Evolutionary conservation across 2,329 filamentous ascomycete species (phyloP), one percentile per base, ranked within the genome.

Genomic region (Colletotrichum sojae): DNA sequence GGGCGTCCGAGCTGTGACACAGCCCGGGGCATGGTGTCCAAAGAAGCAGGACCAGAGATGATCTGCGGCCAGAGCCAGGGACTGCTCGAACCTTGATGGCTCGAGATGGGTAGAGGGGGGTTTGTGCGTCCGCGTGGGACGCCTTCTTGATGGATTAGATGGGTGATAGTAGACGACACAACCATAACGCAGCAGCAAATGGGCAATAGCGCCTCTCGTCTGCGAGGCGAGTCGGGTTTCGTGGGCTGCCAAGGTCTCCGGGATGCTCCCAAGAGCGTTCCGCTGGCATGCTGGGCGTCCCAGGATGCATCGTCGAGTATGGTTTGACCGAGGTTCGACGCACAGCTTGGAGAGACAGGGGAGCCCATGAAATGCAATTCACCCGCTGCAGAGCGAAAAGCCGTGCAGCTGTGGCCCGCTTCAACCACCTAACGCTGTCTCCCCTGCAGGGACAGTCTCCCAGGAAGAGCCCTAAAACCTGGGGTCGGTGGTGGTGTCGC

Each of bases 1-100:
- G 36, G 46, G 31, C 55, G 54, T 60, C 63, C 63, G 55, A 64
- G 60, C 65, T 46, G 48, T 39, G 65, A 40, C 53, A 43, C 53
- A 64, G 48, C 52, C 49, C 22, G 52, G 31, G 31, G n/a, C 27
- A 31, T 54, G 46, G 27, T 43, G 10, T 46, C 22, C 43, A 59
- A 54, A 49, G 48, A 49, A 68, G 39, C 20, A 31, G n/a, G 31
- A 55, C 20, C 31, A 40, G 46, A 36, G 59, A 48, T 48, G 59
- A 67, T 67, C 65, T 57, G 60, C 31, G 59, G 52, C 60, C 36
- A 52, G 22, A 57, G 15, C 36, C 55, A 54, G 39, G 39, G 46
- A 48, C 52, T 58, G 45, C 18, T 31, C 51, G 52, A 67, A 63
- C 58, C 53, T 67, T 67, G 18, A 53, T 48, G 16, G 45, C 4